phyloP scores from a whole-genome alignment of 1,139 yeast genomes.

The Diutina siamensis region DNA sequence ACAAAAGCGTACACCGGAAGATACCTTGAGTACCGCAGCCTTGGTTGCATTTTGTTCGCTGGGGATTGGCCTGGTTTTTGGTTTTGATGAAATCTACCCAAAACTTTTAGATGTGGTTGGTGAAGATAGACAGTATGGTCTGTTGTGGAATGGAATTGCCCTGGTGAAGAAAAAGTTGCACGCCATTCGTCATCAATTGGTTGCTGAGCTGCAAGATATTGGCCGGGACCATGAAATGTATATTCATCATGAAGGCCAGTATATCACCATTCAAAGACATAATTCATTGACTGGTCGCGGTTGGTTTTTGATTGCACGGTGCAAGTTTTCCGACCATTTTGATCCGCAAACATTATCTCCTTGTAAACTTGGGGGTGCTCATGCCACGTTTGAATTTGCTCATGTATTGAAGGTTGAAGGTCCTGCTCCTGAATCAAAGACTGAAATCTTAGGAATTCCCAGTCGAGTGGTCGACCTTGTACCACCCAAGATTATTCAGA shows the following conservation, averaged over 20 bases:
- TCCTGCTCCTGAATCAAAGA: constrained; percentile 29
- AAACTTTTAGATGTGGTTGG: constrained; percentile 68
- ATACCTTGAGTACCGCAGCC: constrained; percentile 90
- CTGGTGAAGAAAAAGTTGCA: constrained; percentile 53
- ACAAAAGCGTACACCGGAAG: constrained; percentile 87
- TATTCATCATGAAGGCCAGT: constrained; percentile 89
- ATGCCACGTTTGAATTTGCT: constrained; percentile 48
- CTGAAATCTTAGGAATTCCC: constrained; percentile 49
- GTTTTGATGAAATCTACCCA: constrained; percentile 90
- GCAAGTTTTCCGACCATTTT: constrained; percentile 43
- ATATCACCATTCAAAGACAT: constrained; percentile 78
- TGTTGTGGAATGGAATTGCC: constrained; percentile 57
- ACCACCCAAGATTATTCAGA: neutral
- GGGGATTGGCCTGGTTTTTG: constrained; percentile 90
- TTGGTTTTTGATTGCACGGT: constrained; percentile 78
- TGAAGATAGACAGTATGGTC: constrained; percentile 52
- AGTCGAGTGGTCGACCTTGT: constrained; percentile 42
- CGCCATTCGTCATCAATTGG: constrained; percentile 46
- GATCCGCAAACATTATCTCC: constrained; percentile 44
- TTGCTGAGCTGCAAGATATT: constrained; percentile 52
- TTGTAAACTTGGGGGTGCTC: constrained; percentile 53
- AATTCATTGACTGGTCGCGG: constrained; percentile 82
- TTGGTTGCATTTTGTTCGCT: constrained; percentile 87
- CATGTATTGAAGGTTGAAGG: constrained; percentile 45
- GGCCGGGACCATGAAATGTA: constrained; percentile 80